Percentiles rank a stretch among this genome's conserved stretches.
phyloP scores from a whole-genome alignment of 495 filamentous ascomycete genomes.

The Paragyromitra xinjiangensis region DNA sequence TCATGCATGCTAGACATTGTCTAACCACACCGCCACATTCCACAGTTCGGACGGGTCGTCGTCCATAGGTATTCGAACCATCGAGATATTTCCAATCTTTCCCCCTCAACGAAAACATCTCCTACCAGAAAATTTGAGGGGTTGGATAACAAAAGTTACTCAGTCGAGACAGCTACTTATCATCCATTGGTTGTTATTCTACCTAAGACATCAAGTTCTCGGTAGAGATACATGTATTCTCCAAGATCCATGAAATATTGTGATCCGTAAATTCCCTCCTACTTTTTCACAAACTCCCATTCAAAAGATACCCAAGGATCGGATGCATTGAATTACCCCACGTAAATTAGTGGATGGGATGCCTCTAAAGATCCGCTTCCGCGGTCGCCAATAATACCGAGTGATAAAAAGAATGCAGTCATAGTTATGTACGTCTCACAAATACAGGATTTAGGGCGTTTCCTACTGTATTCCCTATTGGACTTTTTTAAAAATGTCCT shows the following conservation, averaged over 20 bases:
- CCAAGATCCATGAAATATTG: background rate
- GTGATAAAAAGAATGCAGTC: slow-evolving; percentile 29
- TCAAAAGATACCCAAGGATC: slow-evolving; percentile 15
- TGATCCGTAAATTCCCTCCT: slow-evolving; percentile 35
- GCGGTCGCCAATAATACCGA: slow-evolving; percentile 22
- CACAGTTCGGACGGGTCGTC: slow-evolving; percentile 17
- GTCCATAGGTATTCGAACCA: background rate
- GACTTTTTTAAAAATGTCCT: background rate
- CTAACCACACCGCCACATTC: slow-evolving; percentile 26
- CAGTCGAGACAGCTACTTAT: background rate
- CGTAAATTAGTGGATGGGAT: slow-evolving; percentile 10
- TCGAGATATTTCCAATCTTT: slow-evolving; percentile 33
- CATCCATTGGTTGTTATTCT: background rate
- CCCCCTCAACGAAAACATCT: background rate
- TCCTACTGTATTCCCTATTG: slow-evolving; percentile 27
- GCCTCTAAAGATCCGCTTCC: slow-evolving; percentile 22
- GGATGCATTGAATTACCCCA: slow-evolving; percentile 24
- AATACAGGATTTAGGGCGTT: slow-evolving; percentile 38
- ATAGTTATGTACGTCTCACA: slow-evolving; percentile 28
- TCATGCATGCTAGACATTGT: background rate
- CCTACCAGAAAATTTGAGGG: background rate
- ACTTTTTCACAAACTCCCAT: background rate
- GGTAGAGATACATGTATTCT: background rate
- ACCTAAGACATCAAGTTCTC: background rate
- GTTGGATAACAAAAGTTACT: background rate